Base-by-base conservation (phyloP, 768 basidiomycete genomes). In the Postia placenta region DNA sequence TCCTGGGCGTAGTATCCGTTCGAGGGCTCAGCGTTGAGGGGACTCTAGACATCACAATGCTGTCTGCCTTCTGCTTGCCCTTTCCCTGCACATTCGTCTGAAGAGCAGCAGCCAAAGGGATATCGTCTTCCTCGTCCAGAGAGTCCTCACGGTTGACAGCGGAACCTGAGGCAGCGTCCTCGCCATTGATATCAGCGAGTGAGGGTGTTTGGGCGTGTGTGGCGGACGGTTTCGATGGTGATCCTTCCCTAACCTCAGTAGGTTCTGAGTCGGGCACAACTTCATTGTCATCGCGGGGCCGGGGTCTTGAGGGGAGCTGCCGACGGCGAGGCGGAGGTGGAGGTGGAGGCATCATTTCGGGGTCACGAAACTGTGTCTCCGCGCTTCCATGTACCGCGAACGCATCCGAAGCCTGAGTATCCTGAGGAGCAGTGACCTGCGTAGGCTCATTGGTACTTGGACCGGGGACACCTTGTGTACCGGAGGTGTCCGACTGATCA, bases 211-310 rank as follows among this genome's bases (percentile, higher is more conserved):
- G 9, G 30, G 9, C 15, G 30, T 7, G 7, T 33, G 30, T 7
- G 30, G 30, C 7, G 30, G 30, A 33, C 15, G 30, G 15, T 33
- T 33, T 33, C 9, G 9, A 7, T 33, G 30, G 30, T 33, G n/a
- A n/a, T n/a, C n/a, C n/a, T n/a, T n/a, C n/a, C 40, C 61, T 67
- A 19, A 66, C 70, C 24, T 67, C 68, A 17, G 66, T 60, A 41
- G 79, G 75, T 53, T 85, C 83, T 2, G 83, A 85, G 58, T 85
- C 85, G 2, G 83, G 81, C 14, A 87, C 69, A 44, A 83, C 48
- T 26, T 79, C 79, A 55, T 74, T 68, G 35, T 57, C 48, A n/a
- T 49, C 49, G 17, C 3, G n/a, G 17, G n/a, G 35, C 50, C 23
- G 33, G 45, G 22, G 56, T 15, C 53, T 52, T 14, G 56, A 51